These are phyloP conservation scores for Emydomyces testavorans DNA, from an alignment of 2,329 filamentous ascomycete genomes.

Conservation along the genomic window DNA sequence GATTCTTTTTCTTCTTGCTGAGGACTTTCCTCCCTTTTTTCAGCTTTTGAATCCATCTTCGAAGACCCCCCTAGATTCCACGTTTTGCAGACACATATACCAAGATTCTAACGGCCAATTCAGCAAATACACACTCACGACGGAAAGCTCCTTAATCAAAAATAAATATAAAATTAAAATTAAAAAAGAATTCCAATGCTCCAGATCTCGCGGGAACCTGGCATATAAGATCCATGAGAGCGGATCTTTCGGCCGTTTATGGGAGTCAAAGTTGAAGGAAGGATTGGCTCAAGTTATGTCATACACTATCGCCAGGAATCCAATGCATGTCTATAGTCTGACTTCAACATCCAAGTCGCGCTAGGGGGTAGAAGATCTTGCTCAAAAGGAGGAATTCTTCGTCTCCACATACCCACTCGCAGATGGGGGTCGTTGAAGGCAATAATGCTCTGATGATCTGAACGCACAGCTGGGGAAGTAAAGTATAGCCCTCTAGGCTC, in stretches of 20 bases:
- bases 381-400: too few species aligned
- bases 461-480: too few species aligned
- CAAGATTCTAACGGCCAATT: too few species aligned
- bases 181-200: not conserved
- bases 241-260: not conserved
- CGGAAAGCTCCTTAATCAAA: too few species aligned
- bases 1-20: not conserved
- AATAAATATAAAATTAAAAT: not conserved
- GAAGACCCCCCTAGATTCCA: not conserved
- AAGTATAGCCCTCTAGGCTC: too few species aligned
- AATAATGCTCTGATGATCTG: too few species aligned
- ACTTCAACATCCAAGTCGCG: too few species aligned
- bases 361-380: too few species aligned
- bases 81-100: not conserved
- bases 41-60: conserved; percentile 1
- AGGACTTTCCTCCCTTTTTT: conserved; percentile 5
- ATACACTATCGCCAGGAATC: too few species aligned
- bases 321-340: too few species aligned
- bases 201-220: not conserved
- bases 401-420: too few species aligned
- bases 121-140: not conserved
- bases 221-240: not conserved
- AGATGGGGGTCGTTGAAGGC: too few species aligned
- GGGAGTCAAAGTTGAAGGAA: not conserved
- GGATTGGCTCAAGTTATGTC: not conserved